These are phyloP conservation scores for Martensiomyces pterosporus DNA, from an alignment of 192 early-diverging fungal genomes.

Conservation along the genomic window DNA sequence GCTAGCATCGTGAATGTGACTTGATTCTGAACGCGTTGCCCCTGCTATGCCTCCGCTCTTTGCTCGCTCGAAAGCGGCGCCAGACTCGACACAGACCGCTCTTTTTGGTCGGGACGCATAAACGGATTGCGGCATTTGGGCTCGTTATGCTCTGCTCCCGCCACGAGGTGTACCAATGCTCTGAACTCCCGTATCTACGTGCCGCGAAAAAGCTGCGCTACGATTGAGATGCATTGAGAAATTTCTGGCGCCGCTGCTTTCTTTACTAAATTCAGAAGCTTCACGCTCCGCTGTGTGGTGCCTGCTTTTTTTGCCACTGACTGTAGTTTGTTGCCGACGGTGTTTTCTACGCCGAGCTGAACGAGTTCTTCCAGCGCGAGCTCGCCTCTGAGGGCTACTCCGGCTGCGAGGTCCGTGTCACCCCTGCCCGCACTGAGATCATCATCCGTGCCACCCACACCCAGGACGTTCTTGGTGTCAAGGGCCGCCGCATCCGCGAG, in stretches of 20 bases:
- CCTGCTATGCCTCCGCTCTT: no score
- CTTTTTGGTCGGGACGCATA: no score
- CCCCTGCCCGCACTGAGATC: constrained; percentile 98
- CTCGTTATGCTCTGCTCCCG: no score
- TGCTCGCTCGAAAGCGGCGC: no score
- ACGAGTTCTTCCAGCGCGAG: constrained; percentile 98
- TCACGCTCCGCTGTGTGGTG: background rate
- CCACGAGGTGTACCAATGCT: no score
- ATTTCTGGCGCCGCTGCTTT: no score
- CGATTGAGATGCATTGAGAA: no score
- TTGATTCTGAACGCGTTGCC: constrained; percentile 31
- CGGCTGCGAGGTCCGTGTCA: constrained; percentile 99
- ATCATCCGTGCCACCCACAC: constrained; percentile 99
- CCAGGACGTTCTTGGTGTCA: constrained; percentile 96
- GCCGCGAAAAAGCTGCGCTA: no score
- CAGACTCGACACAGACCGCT: no score
- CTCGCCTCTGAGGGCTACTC: constrained; percentile 98
- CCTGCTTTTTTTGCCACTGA: background rate
- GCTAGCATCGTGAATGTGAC: constrained; percentile 31
- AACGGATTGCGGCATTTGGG: no score
- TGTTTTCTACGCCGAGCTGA: constrained; percentile 99
- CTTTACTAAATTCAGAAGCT: no score
- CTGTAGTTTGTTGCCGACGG: constrained; percentile 98
- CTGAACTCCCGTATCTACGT: no score
- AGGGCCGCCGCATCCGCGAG: constrained; percentile 98